These are phyloP conservation scores for Rhodofomes roseus DNA, from an alignment of 1,284 basidiomycete genomes.

Conservation along the genomic window DNA sequence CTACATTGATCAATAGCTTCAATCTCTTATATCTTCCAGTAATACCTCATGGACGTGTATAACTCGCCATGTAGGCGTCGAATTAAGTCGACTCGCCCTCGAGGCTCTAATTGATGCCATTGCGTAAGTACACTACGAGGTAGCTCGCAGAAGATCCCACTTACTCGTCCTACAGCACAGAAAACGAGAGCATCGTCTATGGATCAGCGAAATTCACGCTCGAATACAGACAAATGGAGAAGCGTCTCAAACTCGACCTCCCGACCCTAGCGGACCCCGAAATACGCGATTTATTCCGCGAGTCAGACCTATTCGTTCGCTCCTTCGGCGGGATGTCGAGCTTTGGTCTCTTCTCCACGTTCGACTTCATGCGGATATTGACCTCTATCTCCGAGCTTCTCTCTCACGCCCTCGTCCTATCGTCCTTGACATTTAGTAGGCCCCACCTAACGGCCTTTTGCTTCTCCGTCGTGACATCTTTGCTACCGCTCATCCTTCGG, in stretches of 20 bases:
- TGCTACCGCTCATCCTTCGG: conserved; percentile 51
- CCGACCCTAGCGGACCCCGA: conserved; percentile 70
- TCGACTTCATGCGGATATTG: conserved; percentile 73
- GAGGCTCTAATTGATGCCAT: conserved; percentile 68
- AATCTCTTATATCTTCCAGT: conserved; percentile 58
- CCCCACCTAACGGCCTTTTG: conserved; percentile 53
- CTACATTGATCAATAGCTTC: conserved; percentile 46
- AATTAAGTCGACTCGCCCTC: conserved; percentile 56
- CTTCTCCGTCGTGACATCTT: conserved; percentile 54
- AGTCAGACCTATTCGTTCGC: conserved; percentile 76
- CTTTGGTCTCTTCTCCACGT: conserved; percentile 69
- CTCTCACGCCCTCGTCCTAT: conserved; percentile 64
- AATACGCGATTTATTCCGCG: conserved; percentile 72
- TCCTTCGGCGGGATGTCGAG: conserved; percentile 66
- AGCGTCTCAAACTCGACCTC: conserved; percentile 72
- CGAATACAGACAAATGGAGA: conserved; percentile 72
- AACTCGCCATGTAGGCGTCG: conserved; percentile 49
- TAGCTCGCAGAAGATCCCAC: conserved; percentile 40
- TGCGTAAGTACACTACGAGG: conserved; percentile 59
- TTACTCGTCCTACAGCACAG: background rate
- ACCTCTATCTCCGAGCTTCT: conserved; percentile 65
- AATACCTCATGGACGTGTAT: conserved; percentile 64
- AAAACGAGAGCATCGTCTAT: conserved; percentile 65
- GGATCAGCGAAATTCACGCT: conserved; percentile 68
- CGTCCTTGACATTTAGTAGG: conserved; percentile 59